Evolutionary conservation across 169 alveolate species (phyloP).

Genomic region (Amoebophrya sp.): DNA sequence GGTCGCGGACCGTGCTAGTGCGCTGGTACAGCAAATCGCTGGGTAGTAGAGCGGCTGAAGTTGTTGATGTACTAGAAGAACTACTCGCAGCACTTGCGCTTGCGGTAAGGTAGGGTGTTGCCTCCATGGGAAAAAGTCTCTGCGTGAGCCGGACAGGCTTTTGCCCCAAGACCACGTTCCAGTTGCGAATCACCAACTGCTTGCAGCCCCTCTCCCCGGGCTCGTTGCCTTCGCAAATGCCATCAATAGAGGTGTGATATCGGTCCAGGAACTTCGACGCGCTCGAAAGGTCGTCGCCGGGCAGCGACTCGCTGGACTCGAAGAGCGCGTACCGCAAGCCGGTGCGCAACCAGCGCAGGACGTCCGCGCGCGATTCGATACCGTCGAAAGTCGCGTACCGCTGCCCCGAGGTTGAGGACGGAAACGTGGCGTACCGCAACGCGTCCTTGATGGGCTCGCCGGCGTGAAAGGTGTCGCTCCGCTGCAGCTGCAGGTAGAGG

Average conservation of each 20-base stretch:
- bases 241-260: background rate
- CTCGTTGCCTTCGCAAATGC: background rate
- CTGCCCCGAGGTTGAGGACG: background rate
- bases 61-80: too few species aligned
- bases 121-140: background rate
- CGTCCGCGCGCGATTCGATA: background rate
- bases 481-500: background rate
- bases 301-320: background rate
- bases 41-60: too few species aligned
- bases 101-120: too few species aligned
- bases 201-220: background rate
- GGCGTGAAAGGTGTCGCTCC: background rate
- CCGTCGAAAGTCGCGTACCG: background rate
- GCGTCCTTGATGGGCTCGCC: background rate
- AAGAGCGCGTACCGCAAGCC: background rate
- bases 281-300: background rate
- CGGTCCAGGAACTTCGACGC: background rate
- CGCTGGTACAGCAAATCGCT: too few species aligned
- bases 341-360: slow-evolving; percentile 10
- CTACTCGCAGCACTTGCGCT: too few species aligned
- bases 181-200: background rate
- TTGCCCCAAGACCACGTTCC: background rate
- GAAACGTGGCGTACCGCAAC: background rate
- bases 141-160: background rate
- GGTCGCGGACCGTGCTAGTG: too few species aligned